These are phyloP conservation scores for Penicillium hesseltinei DNA, from an alignment of 2,329 filamentous ascomycete genomes.

Conservation along the genomic window DNA sequence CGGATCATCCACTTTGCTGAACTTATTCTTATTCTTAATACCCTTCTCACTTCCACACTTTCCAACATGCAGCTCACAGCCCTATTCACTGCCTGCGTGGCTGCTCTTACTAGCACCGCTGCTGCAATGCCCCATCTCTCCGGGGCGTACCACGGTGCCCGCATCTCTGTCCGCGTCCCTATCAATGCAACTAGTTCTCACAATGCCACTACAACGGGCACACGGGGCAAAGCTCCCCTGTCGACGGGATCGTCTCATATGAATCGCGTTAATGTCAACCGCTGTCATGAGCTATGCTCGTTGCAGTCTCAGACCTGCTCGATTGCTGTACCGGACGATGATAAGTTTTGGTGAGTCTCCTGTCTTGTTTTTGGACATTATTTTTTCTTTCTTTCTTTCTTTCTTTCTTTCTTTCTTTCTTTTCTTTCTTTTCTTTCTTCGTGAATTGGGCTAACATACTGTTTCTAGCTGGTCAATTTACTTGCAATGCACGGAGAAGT, in stretches of 20 bases:
- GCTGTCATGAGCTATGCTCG: constrained; percentile 27
- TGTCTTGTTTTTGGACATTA: too few relatives aligned
- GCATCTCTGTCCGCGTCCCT: constrained; percentile 13
- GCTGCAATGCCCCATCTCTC: constrained; percentile 20
- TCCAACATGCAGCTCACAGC: constrained; percentile 23
- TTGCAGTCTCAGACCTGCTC: constrained; percentile 26
- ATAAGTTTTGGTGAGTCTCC: constrained; percentile 25
- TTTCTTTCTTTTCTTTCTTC: background rate
- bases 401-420: background rate
- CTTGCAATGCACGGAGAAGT: constrained; percentile 19
- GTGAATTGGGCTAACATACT: background rate
- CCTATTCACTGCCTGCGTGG: constrained; percentile 13
- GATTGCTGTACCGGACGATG: constrained; percentile 26
- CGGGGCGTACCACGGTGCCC: constrained; percentile 16
- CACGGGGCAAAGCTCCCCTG: constrained; percentile 7
- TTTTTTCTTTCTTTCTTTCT: background rate
- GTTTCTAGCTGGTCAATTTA: constrained; percentile 19
- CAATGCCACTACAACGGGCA: constrained; percentile 19
- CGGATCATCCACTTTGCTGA: background rate
- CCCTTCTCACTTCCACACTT: background rate
- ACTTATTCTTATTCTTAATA: background rate
- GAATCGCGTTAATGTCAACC: constrained; percentile 11
- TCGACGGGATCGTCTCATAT: constrained; percentile 11
- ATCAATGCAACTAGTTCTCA: constrained; percentile 13
- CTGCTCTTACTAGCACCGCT: constrained; percentile 15